Base-by-base conservation (phyloP, 164 flowering plant genomes). In the Pachysandra terminalis region DNA sequence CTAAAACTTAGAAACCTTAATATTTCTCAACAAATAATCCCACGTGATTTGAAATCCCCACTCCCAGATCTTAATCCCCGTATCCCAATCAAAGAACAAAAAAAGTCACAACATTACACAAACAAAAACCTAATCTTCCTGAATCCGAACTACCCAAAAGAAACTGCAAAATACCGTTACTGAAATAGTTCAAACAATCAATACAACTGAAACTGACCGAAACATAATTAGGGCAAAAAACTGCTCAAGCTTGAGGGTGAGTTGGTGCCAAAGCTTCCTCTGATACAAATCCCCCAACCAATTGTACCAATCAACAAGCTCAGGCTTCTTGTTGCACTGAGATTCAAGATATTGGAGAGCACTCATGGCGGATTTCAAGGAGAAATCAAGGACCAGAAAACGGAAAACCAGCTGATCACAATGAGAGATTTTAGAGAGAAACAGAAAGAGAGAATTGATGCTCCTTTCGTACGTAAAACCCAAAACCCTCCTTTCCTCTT, bases 171-270 rank as follows among this genome's bases (percentile, higher is more conserved):
- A 3, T 13, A 45, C 51, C 6, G 15, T 15, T 10, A 61, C 14
- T 10, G 9, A 48, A 19, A 64, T 5, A 22, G 22, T 22, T 5
- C 26, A 45, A 49, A 41, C 14, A 1, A 48, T 19, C 53, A 1
- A 66, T 56, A n/a, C 4, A 40, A 56, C 49, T 40, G 45, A 55
- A 21, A 59, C 59, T 19, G 24, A 81, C 94, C 91, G 94, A 63
- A 85, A 81, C 28, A 85, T 89, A 45, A 97, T 80, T 55, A 85
- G 97, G 65, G 97, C 84, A 45, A 92, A 83, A 79, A 95, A 95
- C 78, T 92, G 92, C 57, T 95, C 97, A 65, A 95, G 94, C 82
- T 90, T 90, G 70, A 81, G 83, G 35, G 98, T 87, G 68, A 95
- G 98, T 79, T 92, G 97, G 64, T 95, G 97, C 98, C 98, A n/a